Base-by-base conservation (phyloP, 768 basidiomycete species). In the Rhizopogon salebrosus region DNA sequence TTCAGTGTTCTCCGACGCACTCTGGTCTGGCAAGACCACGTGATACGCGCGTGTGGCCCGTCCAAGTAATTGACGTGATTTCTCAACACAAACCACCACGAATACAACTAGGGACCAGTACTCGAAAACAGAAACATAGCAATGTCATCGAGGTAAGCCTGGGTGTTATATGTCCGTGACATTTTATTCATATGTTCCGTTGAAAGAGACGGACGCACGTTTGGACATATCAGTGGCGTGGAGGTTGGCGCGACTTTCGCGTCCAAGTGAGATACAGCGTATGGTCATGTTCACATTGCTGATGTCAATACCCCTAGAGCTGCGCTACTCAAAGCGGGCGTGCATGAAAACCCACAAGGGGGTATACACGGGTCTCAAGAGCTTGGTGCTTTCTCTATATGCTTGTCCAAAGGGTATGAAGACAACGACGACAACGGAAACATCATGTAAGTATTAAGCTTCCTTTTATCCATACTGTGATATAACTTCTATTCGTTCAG, bases 341-440 rank as follows among this genome's bases (percentile, higher is more conserved):
- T 75, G 1, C 75, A 77, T 51, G 64, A 67, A 54, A 9, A 48
- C 18, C 3, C 4, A 2, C 62, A 68, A 45, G 70, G 65, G n/a
- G 75, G 75, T 3, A 77, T 77, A 11, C 71, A 71, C 13, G 74
- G 75, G 0, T 63, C 67, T 24, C 57, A 38, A 16, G 46, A 52
- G 2, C 62, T 65, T 7, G 68, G 69, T 2, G 72, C 74, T 7
- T 75, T 61, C 49, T 77, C 75, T 13, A 66, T 77, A 20, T 75
- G 75, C 16, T 40, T 76, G 16, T 72, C 75, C 35, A 66, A 59
- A 13, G 72, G 73, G 6, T 76, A 76, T 38, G 69, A 72, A 41
- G 75, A 77, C 57, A 70, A 76, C 52, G n/a, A 43, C 1, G 75
- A 76, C 29, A 1, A 39, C 0, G 75, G 75, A 27, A 65, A 73